A percentile compares a stretch with the other conserved stretches of the same genome.
Conservation (phyloP, 345 rosid species). For the Passiflora organensis region DNA sequence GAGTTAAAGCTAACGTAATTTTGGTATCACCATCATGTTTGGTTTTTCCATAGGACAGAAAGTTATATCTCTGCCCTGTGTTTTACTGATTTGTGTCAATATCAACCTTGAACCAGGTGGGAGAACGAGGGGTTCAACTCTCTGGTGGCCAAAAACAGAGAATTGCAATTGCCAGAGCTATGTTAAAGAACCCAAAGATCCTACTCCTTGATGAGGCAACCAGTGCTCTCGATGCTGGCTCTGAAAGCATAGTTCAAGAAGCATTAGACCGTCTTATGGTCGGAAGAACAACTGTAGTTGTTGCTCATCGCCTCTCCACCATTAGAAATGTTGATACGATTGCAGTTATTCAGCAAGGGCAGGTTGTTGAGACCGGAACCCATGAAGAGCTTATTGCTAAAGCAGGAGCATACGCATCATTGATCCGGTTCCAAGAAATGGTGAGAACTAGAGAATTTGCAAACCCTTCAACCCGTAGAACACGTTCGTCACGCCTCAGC, state of each 20-base stretch:
- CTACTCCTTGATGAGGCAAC: slow-evolving; percentile 98
- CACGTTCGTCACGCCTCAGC: slow-evolving; percentile 86
- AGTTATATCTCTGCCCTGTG: no score
- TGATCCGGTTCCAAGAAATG: slow-evolving; percentile 94
- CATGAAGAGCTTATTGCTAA: slow-evolving; percentile 84
- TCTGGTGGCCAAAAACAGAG: slow-evolving; percentile 99
- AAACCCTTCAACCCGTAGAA: slow-evolving; percentile 73
- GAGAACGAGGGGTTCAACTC: slow-evolving; percentile 94
- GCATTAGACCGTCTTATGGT: slow-evolving; percentile 96
- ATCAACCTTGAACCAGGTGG: slow-evolving; percentile 49
- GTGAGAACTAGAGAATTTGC: slow-evolving; percentile 81
- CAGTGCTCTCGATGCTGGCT: slow-evolving; percentile 96
- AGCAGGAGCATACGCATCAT: slow-evolving; percentile 81
- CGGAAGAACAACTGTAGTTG: slow-evolving; percentile 94
- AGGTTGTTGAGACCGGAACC: slow-evolving; percentile 93
- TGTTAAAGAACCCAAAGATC: slow-evolving; percentile 92
- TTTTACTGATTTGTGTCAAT: not conserved
- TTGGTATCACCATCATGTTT: not conserved
- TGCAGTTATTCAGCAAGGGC: slow-evolving; percentile 96
- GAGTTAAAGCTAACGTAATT: not conserved
- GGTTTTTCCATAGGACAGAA: no score
- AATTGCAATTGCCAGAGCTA: slow-evolving; percentile 97
- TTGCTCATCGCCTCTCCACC: slow-evolving; percentile 96
- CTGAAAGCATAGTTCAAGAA: slow-evolving; percentile 98
- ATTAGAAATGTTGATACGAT: slow-evolving; percentile 88